Base-by-base conservation (phyloP, 2,329 filamentous ascomycete genomes). In the Colletotrichum spaethianum region DNA sequence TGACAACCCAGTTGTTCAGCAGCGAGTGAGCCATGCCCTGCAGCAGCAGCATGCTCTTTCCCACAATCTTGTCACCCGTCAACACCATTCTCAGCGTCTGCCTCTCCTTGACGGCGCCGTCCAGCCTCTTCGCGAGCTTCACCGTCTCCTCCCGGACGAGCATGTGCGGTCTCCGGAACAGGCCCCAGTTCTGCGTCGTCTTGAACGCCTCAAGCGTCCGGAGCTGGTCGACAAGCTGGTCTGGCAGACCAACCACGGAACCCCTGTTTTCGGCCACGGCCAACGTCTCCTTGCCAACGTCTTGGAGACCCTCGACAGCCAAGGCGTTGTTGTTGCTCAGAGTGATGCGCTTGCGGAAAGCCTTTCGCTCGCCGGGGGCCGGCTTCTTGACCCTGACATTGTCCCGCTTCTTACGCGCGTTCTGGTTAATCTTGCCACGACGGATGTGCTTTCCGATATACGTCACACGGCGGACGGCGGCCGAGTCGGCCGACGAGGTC, bases 301-400 rank as follows among this genome's bases (percentile, higher is more conserved):
- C 88, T 72, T 87, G 83, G 76, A 97, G 86, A 14, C 90, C 93
- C 31, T 86, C 80, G 9, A 98, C 93, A 72, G 92, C 90, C 46
- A 98, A 85, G 61, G 96, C 96, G 83, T 98, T 98, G 82, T 94
- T 93, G 84, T 98, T 99, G 86, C 93, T 96, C 73, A 99, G 90
- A 72, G 97, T 91, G 78, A 99, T 94, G 76, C 94, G 91, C 86
- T 97, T 98, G 75, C 95, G 92, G 80, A 94, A 87, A 36, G 94
- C 93, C 84, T 95, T 97, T 75, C 95, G 91, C 86, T 98, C 95
- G 75, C 95, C 96, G 3, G 90, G 87, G 16, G 86, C 86, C 26
- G 93, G 93, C 20, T 90, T 87, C 82, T 88, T 89, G 67, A 84
- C 80, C 33, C 83, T 82, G 33, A 81, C 82, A 55, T 85, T 78